These are phyloP conservation scores for Phytophthora gonapodyides DNA, from an alignment of 352 stramenopile species.

Conservation along the genomic window DNA sequence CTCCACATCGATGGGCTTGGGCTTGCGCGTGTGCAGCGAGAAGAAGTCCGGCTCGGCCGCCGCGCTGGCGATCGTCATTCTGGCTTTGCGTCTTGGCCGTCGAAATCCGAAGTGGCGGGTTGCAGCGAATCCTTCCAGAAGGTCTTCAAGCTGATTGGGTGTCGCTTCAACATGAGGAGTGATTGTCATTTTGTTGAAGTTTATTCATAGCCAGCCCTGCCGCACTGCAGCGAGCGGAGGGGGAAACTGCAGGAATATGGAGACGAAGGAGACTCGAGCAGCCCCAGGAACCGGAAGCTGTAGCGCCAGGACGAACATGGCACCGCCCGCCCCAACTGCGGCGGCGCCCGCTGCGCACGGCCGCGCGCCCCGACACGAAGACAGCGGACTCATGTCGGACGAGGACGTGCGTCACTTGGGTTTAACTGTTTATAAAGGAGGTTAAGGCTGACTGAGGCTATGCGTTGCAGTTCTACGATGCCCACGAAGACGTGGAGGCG, in stretches of 20 bases:
- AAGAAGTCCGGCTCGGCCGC: slow-evolving; percentile 68
- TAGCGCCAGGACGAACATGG: slow-evolving; percentile 7
- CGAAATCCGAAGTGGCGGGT: slow-evolving; percentile 25
- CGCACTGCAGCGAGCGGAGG: slow-evolving; percentile 9
- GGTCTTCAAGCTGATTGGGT: background rate
- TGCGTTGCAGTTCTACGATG: slow-evolving; percentile 67
- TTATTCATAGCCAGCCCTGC: slow-evolving; percentile 29
- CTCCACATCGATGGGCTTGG: slow-evolving; percentile 74
- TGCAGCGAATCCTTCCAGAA: slow-evolving; percentile 13
- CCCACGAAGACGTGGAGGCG: slow-evolving; percentile 54
- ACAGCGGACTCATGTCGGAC: slow-evolving; percentile 55
- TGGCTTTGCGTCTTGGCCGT: background rate
- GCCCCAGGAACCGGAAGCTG: slow-evolving; percentile 3
- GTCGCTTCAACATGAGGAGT: slow-evolving; percentile 33
- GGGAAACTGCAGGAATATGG: slow-evolving; percentile 41
- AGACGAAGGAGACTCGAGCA: slow-evolving; percentile 13
- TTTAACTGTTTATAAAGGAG: background rate
- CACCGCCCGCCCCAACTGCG: slow-evolving; percentile 1
- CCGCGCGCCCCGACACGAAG: slow-evolving; percentile 41
- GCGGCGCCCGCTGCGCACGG: slow-evolving; percentile 3
- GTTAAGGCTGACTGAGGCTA: slow-evolving; percentile 1
- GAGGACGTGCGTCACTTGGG: slow-evolving; percentile 62
- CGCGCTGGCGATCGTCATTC: slow-evolving; percentile 44
- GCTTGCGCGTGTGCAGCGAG: slow-evolving; percentile 73
- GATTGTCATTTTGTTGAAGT: slow-evolving; percentile 40